Evolutionary conservation across 2,329 filamentous ascomycete species (phyloP), one percentile per base, ranked within the genome.

Genomic region (Venturia oleaginea): DNA sequence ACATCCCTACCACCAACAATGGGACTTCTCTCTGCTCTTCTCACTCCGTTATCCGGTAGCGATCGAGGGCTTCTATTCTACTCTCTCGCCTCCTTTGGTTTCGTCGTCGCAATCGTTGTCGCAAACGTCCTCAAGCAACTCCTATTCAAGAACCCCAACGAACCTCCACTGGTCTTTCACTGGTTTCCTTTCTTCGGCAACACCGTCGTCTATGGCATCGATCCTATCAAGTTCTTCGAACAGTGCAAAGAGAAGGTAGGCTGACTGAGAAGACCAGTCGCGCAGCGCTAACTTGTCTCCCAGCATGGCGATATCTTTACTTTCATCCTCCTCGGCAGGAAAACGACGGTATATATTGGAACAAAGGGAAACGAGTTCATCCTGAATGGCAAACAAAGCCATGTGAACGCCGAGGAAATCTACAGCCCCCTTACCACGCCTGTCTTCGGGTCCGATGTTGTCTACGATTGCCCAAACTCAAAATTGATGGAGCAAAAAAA

Each of bases 401-500:
- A 96, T 72, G 87, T 96, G 71, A 92, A 89, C 73, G 92, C 92
- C 42, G 92, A 96, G 77, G 91, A 96, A 71, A 90, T 96, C 68
- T 96, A 96, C 78, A 88, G 85, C 64, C 88, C 90, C 64, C 81
- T 96, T 65, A 85, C 82, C 30, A 86, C 83, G 6, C 84, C 84
- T 55, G 84, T 87, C 3, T 96, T 96, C 73, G 91, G 91, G 69
- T 86, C 85, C 70, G 88, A 92, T 77, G 91, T 96, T 32, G 90
- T 95, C 63, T 96, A 95, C 74, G 91, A 95, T 75, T 94, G 91
- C 77, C 90, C 91, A 51, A 95, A 95, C 74, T 82, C 90, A 65
- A 95, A 95, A 78, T 84, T 96, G 72, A 95, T 96, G 91, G 91
- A 96, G 79, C 91, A 96, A 81, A 96, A 96, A 81, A 94, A 93